A percentile compares a stretch with the other conserved stretches of the same genome.
phyloP scores from a whole-genome alignment of 192 early-diverging fungal species.

The Rhizophagus clarus region DNA sequence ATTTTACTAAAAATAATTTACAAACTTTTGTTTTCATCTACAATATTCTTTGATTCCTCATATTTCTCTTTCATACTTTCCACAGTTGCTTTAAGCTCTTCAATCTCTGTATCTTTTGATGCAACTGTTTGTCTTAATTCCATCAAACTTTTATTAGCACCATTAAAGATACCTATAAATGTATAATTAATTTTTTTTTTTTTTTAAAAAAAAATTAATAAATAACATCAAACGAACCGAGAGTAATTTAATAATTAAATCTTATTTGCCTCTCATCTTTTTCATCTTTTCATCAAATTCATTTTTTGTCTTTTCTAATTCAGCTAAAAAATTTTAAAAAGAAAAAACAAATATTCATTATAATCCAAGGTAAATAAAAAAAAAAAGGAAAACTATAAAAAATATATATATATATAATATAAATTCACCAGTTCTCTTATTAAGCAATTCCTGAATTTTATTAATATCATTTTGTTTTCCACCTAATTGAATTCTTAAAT shows the following conservation, averaged over 20 bases:
- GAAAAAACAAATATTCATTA: neutral
- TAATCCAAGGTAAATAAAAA: too few species aligned
- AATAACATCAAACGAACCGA: neutral
- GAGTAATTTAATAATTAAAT: neutral
- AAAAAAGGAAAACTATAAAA: neutral
- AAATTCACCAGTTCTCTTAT: constrained; percentile 16
- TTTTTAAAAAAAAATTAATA: neutral
- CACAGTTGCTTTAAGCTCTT: constrained; percentile 37
- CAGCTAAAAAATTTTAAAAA: constrained; percentile 7
- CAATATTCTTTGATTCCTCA: constrained; percentile 29
- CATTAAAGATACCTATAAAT: constrained; percentile 51
- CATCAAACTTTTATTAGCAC: constrained; percentile 56
- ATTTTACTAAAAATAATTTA: neutral
- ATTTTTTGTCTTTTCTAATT: constrained; percentile 39
- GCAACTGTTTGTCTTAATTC: constrained; percentile 54
- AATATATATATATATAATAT: neutral
- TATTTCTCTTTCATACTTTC: constrained; percentile 37
- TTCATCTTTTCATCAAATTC: constrained; percentile 63
- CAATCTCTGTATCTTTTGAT: constrained; percentile 48
- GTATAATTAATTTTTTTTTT: neutral
- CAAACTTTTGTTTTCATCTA: constrained; percentile 33
- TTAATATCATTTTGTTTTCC: constrained; percentile 24
- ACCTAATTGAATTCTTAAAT: constrained; percentile 24
- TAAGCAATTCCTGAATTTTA: constrained; percentile 1
- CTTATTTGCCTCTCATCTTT: constrained; percentile 53